Base-by-base conservation (phyloP, 2,329 filamentous ascomycete genomes). In the Diaporthe sp. region DNA sequence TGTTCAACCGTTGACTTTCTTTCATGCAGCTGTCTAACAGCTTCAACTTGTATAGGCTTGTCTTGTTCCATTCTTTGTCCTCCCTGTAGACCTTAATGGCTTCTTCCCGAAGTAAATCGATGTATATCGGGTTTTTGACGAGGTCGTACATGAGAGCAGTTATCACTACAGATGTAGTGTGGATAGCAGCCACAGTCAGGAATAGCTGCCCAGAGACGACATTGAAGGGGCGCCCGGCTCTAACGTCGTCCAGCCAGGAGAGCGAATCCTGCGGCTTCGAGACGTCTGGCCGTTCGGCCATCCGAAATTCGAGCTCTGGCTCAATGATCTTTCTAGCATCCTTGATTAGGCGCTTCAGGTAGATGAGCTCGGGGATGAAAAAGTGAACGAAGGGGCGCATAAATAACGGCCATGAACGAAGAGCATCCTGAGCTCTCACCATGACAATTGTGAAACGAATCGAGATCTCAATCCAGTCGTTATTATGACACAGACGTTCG, bases 321-420 rank as follows among this genome's bases (percentile, higher is more conserved):
- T 39, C 57, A 61, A 84, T 82, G 31, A 89, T 81, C 10, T 78
- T 76, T 5, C 81, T 82, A 1, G 85, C 84, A 37, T 84, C 82
- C 4, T 79, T 44, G 44, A 86, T 81, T 7, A 78, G 74, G 10
- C 86, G 83, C 25, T 81, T 82, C 42, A 78, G 78, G 22, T 84
- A 83, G 39, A 82, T 80, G 31, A 60, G 31, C 31, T 60, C 57
- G 2, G 87, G 86, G 19, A 88, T 76, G 73, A 88, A 83, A 79
- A 85, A 83, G 49, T 70, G 46, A 37, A 70, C 65, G 46, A 51
- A 39, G 39, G 46, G 46, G 39, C 61, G 37, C 44, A 46, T 9
- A 9, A 49, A 67, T 19, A 44, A 28, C 8, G 61, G 61, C 39
- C 37, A 67, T n/a, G 28, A 44, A 28, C 61, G 61, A 17, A 70